Percentiles rank a stretch among this genome's conserved stretches.
Evolutionary conservation across 1,284 basidiomycete species (phyloP).

Genomic region (Naganishia sp.): DNA sequence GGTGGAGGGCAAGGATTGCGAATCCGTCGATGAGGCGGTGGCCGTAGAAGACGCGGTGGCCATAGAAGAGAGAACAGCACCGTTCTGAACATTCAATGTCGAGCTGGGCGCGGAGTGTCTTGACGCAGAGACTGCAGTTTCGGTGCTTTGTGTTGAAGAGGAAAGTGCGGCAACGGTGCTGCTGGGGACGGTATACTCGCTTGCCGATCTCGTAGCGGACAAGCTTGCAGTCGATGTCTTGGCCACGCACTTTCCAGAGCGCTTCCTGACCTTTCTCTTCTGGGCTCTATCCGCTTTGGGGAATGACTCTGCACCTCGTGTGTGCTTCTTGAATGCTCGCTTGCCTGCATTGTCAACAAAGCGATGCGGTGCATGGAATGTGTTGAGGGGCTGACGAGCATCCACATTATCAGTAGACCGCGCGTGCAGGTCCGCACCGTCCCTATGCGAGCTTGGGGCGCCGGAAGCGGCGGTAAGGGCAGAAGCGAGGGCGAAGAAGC

Average conservation of each 20-base stretch:
- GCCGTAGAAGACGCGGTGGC: slow-evolving; percentile 13
- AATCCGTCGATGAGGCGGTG: not conserved
- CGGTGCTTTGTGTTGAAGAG: slow-evolving; percentile 5
- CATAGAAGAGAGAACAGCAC: slow-evolving; percentile 18
- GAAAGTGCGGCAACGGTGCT: not conserved
- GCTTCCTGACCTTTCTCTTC: slow-evolving; percentile 19
- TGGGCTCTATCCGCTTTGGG: not conserved
- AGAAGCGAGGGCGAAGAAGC: not conserved
- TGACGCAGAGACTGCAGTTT: not conserved
- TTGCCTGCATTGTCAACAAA: slow-evolving; percentile 6
- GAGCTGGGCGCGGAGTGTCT: slow-evolving; percentile 17
- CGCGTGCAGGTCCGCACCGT: not conserved
- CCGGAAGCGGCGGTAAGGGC: slow-evolving; percentile 7
- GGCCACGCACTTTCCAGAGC: slow-evolving; percentile 10
- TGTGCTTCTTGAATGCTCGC: slow-evolving; percentile 9
- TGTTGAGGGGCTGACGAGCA: slow-evolving; percentile 16
- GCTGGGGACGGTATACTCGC: not conserved
- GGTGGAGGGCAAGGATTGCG: not conserved
- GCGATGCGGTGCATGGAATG: not conserved
- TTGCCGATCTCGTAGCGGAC: not conserved
- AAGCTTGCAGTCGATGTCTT: slow-evolving; percentile 20
- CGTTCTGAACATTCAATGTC: slow-evolving; percentile 12
- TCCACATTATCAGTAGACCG: not conserved
- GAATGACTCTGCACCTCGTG: not conserved
- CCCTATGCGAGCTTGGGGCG: not conserved